Evolutionary conservation across 345 rosid species (phyloP), one percentile per base, ranked within the genome.

Genomic region (Hypericum perforatum): DNA sequence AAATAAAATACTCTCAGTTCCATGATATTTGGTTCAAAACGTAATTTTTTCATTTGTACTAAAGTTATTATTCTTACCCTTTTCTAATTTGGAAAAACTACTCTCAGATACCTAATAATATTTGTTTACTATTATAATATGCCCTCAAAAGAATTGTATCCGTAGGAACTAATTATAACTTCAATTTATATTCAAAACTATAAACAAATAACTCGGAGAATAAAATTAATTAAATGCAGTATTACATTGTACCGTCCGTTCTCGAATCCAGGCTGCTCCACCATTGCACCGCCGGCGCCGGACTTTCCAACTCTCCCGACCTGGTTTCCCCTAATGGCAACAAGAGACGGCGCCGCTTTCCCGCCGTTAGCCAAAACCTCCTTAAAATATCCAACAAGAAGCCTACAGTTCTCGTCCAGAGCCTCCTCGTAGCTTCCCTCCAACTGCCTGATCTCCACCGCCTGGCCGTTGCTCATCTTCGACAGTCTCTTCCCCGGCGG

Each of bases 161-260:
- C n/a, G n/a, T n/a, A n/a, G n/a, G n/a, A n/a, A n/a, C n/a, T n/a
- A n/a, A n/a, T n/a, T n/a, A n/a, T n/a, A n/a, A n/a, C n/a, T n/a
- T n/a, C n/a, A n/a, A n/a, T n/a, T n/a, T n/a, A n/a, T n/a, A n/a
- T n/a, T n/a, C 32, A 22, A 22, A 22, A 22, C n/a, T n/a, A 22
- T 22, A 22, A 22, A 22, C 4, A 1, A 22, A 22, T n/a, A 22
- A 22, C 32, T 22, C 32, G 32, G 4, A 22, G 32, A 22, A 22
- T 1, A 22, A 22, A 22, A 22, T 1, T 1, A 22, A 22, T 29
- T 22, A 8, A 12, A 42, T 8, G 12, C 11, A 62, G 57, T 56
- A 67, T 77, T 79, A 82, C 85, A 70, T 79, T 79, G 58, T 79
- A 73, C 70, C 81, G 76, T 50, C 79, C 78, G 48, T 73, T 64